Conservation (phyloP, 805 yeast species). For the Candida maesae region DNA sequence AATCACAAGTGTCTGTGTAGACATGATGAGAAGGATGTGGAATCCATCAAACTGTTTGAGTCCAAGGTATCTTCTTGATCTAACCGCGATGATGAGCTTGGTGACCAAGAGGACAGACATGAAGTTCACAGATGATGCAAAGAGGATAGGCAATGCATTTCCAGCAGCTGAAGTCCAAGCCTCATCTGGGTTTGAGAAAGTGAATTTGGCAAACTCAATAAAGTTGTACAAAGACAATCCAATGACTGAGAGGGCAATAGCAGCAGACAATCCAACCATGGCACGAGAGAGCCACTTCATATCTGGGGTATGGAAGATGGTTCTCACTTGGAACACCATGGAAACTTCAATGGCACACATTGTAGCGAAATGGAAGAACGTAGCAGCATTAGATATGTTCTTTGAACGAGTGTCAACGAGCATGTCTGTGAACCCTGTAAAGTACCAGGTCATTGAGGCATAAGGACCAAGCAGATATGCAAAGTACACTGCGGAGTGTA, state of each 20-base stretch:
- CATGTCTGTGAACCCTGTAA: conserved; percentile 40
- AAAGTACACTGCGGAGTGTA: conserved; percentile 61
- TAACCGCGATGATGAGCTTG: conserved; percentile 68
- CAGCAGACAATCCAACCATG: conserved; percentile 35
- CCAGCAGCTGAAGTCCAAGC: conserved; percentile 36
- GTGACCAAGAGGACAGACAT: conserved; percentile 55
- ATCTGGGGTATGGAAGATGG: conserved; percentile 64
- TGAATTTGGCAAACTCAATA: conserved; percentile 38
- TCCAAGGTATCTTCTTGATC: conserved; percentile 73
- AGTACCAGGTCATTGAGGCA: conserved; percentile 37
- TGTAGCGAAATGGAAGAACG: conserved; percentile 56
- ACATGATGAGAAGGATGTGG: conserved; percentile 77
- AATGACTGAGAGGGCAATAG: conserved; percentile 50
- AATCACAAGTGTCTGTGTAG: conserved; percentile 73
- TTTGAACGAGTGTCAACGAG: conserved; percentile 29
- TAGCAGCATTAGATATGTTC: conserved; percentile 55
- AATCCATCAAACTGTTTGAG: conserved; percentile 77
- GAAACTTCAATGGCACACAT: conserved; percentile 60
- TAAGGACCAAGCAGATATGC: conserved; percentile 51
- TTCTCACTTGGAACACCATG: conserved; percentile 64
- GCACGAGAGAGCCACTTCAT: conserved; percentile 36
- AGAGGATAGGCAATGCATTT: conserved; percentile 56
- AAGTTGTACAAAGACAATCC: conserved; percentile 57
- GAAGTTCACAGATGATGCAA: conserved; percentile 63
- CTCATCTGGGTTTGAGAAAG: conserved; percentile 26